phyloP scores from a whole-genome alignment of 441 rosid species.

The Flueggea neowawraea region DNA sequence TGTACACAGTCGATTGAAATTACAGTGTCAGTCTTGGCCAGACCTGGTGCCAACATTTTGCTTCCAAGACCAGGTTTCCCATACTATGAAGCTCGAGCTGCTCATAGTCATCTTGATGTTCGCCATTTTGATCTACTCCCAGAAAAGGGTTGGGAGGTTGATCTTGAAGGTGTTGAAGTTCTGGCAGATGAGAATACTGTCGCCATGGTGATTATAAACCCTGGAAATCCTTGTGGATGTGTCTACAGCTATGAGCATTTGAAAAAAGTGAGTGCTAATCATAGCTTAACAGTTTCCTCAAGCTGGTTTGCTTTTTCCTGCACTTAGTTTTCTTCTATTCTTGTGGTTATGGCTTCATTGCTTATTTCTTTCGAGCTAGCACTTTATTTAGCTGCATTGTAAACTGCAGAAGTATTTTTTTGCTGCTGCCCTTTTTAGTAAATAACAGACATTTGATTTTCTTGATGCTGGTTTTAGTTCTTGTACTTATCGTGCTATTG shows the following conservation, averaged over 20 bases:
- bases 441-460: not conserved
- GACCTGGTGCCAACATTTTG: conserved; percentile 51
- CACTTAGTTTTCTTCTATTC: too few species aligned
- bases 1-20: conserved; percentile 51
- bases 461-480: not conserved
- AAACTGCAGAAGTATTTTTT: too few species aligned
- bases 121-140: conserved; percentile 60
- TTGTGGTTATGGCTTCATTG: too few species aligned
- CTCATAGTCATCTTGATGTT: conserved; percentile 36
- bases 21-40: conserved; percentile 31
- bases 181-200: conserved; percentile 52
- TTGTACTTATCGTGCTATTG: not conserved
- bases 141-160: conserved; percentile 60
- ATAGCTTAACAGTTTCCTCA: not conserved
- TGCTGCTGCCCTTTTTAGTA: not conserved
- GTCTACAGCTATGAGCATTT: conserved; percentile 44
- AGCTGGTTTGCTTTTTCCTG: too few species aligned
- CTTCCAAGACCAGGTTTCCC: conserved; percentile 61
- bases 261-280: conserved; percentile 35
- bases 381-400: too few species aligned
- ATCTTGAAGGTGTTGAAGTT: conserved; percentile 41
- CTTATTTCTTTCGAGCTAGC: too few species aligned
- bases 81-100: conserved; percentile 39
- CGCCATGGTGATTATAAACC: conserved; percentile 51
- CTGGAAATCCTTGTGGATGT: conserved; percentile 68